phyloP scores from a whole-genome alignment of 768 basidiomycete genomes.

The Suillus subaureus region DNA sequence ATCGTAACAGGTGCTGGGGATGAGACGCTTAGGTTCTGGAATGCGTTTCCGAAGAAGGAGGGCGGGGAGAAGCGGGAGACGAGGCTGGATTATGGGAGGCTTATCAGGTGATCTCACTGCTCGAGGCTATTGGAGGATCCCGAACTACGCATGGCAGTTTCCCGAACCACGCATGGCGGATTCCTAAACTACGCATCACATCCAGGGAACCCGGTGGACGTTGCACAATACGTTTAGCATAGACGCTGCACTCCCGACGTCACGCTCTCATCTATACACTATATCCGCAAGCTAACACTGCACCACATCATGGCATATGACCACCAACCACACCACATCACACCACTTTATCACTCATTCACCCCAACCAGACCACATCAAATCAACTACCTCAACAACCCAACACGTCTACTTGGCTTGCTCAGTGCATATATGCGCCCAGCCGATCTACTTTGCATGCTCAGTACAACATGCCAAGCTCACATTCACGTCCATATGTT shows the following conservation, averaged over 20 bases:
- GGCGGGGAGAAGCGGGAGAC: constrained; percentile 40
- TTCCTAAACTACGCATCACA: not conserved
- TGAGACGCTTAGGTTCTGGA: constrained; percentile 97
- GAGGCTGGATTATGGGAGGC: constrained; percentile 46
- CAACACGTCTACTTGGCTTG: not conserved
- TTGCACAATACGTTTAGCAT: not conserved
- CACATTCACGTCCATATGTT: not conserved
- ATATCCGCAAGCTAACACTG: not conserved
- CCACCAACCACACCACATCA: not conserved
- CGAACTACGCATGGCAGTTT: not conserved
- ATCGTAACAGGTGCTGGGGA: constrained; percentile 98
- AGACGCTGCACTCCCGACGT: not conserved
- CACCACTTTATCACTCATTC: not conserved
- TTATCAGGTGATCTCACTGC: constrained; percentile 46
- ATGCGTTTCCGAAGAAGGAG: constrained; percentile 86
- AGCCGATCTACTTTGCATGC: not conserved
- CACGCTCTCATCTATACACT: constrained; percentile 4
- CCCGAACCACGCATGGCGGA: not conserved
- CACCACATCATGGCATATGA: constrained; percentile 6
- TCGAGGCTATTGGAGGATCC: not conserved
- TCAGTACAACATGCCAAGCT: constrained; percentile 3
- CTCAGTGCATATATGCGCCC: not conserved
- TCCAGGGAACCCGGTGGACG: not conserved
- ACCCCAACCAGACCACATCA: not conserved
- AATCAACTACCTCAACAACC: not conserved